Evolutionary conservation across 1,284 basidiomycete species (phyloP).

Genomic region (Sporisorium exsertum): DNA sequence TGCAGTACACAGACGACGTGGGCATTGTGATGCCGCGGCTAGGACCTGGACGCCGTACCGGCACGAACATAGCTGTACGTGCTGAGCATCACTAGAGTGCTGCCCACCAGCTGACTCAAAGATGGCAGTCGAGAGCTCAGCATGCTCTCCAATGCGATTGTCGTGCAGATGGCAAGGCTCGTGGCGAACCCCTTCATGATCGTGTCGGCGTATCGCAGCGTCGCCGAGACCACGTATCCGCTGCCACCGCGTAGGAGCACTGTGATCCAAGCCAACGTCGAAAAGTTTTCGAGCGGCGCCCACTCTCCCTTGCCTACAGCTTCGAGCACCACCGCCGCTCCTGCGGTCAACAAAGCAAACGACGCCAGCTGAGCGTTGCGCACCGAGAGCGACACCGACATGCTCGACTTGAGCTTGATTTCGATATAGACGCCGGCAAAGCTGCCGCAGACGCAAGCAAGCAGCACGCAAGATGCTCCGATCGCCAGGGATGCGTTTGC

Average conservation of each 20-base stretch:
- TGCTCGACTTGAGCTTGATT: conserved; percentile 37
- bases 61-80: conserved; percentile 32
- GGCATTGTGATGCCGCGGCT: neutral
- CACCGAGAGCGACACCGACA: conserved; percentile 37
- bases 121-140: conserved; percentile 15
- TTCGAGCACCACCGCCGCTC: conserved; percentile 23
- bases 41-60: conserved; percentile 1
- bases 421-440: conserved; percentile 48
- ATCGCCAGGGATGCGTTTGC: conserved; percentile 12
- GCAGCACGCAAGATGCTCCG: conserved; percentile 18
- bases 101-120: conserved; percentile 22
- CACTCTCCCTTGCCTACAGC: conserved; percentile 8
- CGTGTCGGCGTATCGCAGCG: conserved; percentile 43
- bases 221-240: conserved; percentile 39
- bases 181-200: conserved; percentile 50
- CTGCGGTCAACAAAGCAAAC: conserved; percentile 26
- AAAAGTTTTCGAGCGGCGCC: conserved; percentile 29
- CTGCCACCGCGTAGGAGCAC: conserved; percentile 28
- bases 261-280: conserved; percentile 30
- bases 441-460: conserved; percentile 40
- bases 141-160: conserved; percentile 34
- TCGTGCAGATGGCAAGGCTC: conserved; percentile 41
- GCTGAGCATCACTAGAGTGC: conserved; percentile 29
- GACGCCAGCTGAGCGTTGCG: conserved; percentile 44
- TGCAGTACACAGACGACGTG: neutral